phyloP scores from a whole-genome alignment of 306 rosid genomes.

The Lablab purpureus region DNA sequence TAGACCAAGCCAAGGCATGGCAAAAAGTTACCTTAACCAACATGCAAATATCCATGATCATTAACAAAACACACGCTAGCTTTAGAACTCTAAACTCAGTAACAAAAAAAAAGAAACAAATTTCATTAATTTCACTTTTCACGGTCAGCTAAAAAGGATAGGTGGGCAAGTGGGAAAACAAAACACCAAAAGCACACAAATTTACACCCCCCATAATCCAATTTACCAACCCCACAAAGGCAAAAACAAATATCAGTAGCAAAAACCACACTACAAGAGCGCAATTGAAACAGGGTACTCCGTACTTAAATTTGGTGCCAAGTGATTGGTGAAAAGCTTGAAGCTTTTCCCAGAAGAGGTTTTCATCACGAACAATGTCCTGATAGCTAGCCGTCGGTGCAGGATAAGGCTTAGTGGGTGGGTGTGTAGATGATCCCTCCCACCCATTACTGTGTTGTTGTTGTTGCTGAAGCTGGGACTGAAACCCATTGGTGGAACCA shows the following conservation, averaged over 20 bases:
- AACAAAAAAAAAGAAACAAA: neutral
- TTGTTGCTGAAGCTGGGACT: slow-evolving; percentile 11
- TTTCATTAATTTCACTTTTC: slow-evolving; percentile 8
- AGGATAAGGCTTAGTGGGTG: slow-evolving; percentile 54
- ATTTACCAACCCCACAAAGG: slow-evolving; percentile 33
- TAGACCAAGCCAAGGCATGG: neutral
- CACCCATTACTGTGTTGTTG: slow-evolving; percentile 42
- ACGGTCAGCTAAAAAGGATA: neutral
- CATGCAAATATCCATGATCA: neutral
- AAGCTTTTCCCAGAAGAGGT: slow-evolving; percentile 72
- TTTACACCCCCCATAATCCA: neutral
- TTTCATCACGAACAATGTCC: slow-evolving; percentile 59
- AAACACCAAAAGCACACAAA: slow-evolving; percentile 16
- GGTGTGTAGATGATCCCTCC: slow-evolving; percentile 18
- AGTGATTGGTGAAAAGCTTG: slow-evolving; percentile 66
- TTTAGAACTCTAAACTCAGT: slow-evolving; percentile 1
- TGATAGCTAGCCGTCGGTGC: slow-evolving; percentile 63
- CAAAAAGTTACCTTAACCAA: neutral
- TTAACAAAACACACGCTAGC: neutral
- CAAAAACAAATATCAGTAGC: neutral
- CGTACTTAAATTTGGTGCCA: slow-evolving; percentile 65
- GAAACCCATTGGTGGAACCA: slow-evolving; percentile 42
- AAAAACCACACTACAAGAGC: neutral
- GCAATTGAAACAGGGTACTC: slow-evolving; percentile 6
- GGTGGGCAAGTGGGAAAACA: neutral